A percentile compares a stretch with the other conserved stretches of the same genome.
Evolutionary conservation across 1,284 basidiomycete species (phyloP).

Genomic region (Porodaedalea pini): DNA sequence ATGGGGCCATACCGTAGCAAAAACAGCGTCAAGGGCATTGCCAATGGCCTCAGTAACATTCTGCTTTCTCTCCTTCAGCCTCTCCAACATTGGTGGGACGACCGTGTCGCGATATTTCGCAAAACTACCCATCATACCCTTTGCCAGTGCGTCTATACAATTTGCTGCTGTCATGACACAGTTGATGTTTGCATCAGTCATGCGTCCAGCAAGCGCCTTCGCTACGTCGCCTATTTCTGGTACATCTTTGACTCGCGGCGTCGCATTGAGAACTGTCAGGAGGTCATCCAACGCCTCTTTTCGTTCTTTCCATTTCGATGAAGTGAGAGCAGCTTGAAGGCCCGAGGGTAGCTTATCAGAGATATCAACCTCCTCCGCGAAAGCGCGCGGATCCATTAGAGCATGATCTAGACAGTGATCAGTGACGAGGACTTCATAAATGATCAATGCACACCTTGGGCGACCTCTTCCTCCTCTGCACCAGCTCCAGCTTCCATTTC

Average conservation of each 20-base stretch:
- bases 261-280: slow-evolving; percentile 64
- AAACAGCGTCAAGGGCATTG: slow-evolving; percentile 86
- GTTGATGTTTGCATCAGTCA: slow-evolving; percentile 93
- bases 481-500: slow-evolving; percentile 60
- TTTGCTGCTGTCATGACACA: slow-evolving; percentile 90
- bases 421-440: slow-evolving; percentile 16
- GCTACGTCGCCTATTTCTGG: slow-evolving; percentile 72
- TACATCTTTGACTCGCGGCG: slow-evolving; percentile 77
- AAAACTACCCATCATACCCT: slow-evolving; percentile 75
- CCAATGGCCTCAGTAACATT: slow-evolving; percentile 89
- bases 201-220: slow-evolving; percentile 75
- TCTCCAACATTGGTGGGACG: slow-evolving; percentile 80
- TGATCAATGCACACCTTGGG: slow-evolving; percentile 29
- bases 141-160: slow-evolving; percentile 84
- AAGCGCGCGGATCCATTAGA: slow-evolving; percentile 74
- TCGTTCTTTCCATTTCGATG: slow-evolving; percentile 98
- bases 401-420: slow-evolving; percentile 36
- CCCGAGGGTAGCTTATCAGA: slow-evolving; percentile 72
- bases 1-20: slow-evolving; percentile 65
- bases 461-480: slow-evolving; percentile 37
- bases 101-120: slow-evolving; percentile 72
- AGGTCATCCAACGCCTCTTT: slow-evolving; percentile 90
- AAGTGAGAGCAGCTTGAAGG: slow-evolving; percentile 71
- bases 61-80: slow-evolving; percentile 93
- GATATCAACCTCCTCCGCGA: slow-evolving; percentile 84